Evolutionary conservation across 139 green algal genomes (phyloP).

Genomic region (Micractinium sp.): DNA sequence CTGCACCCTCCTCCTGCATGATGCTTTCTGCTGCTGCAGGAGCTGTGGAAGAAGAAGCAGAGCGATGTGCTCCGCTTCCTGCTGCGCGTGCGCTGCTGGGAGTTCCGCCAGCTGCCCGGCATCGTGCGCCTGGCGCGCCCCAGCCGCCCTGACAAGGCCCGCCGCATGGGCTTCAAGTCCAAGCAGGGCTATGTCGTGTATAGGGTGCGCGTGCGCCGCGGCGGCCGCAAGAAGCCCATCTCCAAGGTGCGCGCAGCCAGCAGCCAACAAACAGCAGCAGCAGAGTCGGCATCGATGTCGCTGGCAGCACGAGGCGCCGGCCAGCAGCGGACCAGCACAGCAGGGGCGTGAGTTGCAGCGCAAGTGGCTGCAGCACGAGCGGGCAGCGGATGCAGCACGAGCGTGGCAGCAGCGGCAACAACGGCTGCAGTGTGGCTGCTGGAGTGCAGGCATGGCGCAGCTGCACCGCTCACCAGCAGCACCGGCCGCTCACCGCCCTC

Average conservation of each 20-base stretch:
- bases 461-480: neutral
- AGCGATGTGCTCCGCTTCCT: slow-evolving; percentile 99
- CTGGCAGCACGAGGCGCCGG: no score
- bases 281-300: neutral
- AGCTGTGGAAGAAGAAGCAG: slow-evolving; percentile 99
- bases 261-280: neutral
- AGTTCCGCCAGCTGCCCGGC: slow-evolving; percentile 96
- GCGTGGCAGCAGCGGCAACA: neutral
- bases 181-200: slow-evolving; percentile 99
- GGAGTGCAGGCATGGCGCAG: neutral
- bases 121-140: slow-evolving; percentile 90
- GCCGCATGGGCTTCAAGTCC: slow-evolving; percentile 96
- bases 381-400: neutral
- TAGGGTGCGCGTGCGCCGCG: slow-evolving; percentile 94
- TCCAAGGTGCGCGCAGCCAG: slow-evolving; percentile 77
- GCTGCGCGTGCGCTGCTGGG: slow-evolving; percentile 98
- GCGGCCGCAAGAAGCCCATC: slow-evolving; percentile 95
- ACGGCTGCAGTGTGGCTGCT: neutral
- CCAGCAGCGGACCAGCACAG: no score
- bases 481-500: neutral
- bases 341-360: no score
- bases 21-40: slow-evolving; percentile 80
- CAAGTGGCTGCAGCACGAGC: neutral
- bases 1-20: neutral
- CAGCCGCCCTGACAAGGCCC: slow-evolving; percentile 96